Percentiles rank a stretch among this genome's conserved stretches.
Conservation (phyloP, 345 rosid genomes). For the Angophora floribunda region DNA sequence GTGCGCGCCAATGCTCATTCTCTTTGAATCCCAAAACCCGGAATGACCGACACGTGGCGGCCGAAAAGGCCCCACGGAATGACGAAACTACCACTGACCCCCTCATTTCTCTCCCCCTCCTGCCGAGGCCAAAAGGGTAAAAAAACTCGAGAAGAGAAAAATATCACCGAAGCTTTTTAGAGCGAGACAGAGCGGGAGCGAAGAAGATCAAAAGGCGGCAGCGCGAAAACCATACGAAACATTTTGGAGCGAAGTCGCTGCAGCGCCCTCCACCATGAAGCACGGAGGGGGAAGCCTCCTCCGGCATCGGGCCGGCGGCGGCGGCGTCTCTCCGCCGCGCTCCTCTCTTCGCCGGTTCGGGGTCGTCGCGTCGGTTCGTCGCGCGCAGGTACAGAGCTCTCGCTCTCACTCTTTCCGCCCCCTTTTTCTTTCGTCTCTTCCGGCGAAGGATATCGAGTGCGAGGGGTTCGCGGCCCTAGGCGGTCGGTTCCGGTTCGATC, state of each 20-base stretch:
- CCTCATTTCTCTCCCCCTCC: background rate
- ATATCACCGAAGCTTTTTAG: background rate
- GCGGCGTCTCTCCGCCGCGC: background rate
- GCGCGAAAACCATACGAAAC: background rate
- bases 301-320: background rate
- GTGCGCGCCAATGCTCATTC: background rate
- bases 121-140: background rate
- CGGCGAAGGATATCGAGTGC: background rate
- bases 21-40: background rate
- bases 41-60: background rate
- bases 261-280: background rate
- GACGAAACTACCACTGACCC: background rate
- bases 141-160: background rate
- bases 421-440: too few species aligned
- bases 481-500: background rate
- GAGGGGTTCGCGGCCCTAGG: background rate
- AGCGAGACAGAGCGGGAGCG: background rate
- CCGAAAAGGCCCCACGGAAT: background rate
- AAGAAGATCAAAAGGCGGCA: background rate
- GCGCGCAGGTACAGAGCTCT: background rate
- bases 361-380: background rate
- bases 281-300: background rate
- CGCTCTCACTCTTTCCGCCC: background rate
- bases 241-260: background rate
- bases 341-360: background rate